Conservation (phyloP, 2,329 filamentous ascomycete species). For the Fusarium stilboides region DNA sequence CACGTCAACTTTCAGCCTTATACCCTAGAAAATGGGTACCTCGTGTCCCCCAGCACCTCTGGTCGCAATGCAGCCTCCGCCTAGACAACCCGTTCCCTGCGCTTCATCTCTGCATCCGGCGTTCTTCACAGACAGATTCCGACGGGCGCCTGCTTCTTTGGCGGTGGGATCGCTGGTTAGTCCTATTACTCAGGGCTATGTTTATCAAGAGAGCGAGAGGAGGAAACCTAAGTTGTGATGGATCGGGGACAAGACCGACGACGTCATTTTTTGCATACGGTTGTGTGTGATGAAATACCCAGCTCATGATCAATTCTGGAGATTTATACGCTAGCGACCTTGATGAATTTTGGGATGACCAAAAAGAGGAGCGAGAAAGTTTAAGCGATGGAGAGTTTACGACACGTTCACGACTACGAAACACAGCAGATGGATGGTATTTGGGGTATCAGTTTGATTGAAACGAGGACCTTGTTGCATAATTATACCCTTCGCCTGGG, state of each 20-base stretch:
- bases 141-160: constrained; percentile 64
- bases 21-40: constrained; percentile 28
- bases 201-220: constrained; percentile 65
- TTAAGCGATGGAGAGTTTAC: neutral
- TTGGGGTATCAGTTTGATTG: constrained; percentile 38
- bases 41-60: constrained; percentile 28
- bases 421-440: constrained; percentile 1
- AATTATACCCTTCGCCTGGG: constrained; percentile 47
- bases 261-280: neutral
- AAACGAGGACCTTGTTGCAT: constrained; percentile 45
- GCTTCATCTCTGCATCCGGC: constrained; percentile 78
- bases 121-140: constrained; percentile 79
- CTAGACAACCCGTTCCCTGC: constrained; percentile 34
- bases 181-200: constrained; percentile 73
- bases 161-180: constrained; percentile 51
- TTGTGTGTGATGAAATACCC: constrained; percentile 10
- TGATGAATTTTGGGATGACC: neutral
- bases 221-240: constrained; percentile 56
- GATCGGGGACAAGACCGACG: constrained; percentile 7
- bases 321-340: neutral
- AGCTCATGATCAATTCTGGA: neutral
- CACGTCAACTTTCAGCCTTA: neutral
- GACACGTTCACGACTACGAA: constrained; percentile 10
- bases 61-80: constrained; percentile 31
- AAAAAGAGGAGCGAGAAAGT: neutral